Conservation (phyloP, 805 yeast species). For the Groenewaldozyma salmanticensis region DNA sequence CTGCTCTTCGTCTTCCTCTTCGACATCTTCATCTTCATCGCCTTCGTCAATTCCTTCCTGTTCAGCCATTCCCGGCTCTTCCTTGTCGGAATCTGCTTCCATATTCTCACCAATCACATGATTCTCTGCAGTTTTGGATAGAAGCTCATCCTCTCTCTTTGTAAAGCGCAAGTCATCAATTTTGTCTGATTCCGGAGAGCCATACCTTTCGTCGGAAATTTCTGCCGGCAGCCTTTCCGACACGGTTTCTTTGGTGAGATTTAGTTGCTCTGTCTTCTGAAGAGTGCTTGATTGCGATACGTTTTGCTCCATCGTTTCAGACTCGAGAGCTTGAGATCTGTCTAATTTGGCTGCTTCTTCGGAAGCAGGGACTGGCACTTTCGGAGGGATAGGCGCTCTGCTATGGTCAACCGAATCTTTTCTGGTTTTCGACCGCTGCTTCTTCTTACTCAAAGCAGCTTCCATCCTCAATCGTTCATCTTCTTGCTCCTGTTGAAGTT, state of each 20-base stretch:
- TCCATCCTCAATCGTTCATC: constrained; percentile 65
- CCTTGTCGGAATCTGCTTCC: not conserved
- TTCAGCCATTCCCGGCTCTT: constrained; percentile 3
- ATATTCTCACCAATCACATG: too few species aligned
- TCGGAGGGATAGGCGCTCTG: constrained; percentile 10
- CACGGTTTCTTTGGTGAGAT: too few species aligned
- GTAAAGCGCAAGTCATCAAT: not conserved
- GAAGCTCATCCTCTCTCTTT: constrained; percentile 3
- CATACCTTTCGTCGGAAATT: not conserved
- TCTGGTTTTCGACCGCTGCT: constrained; percentile 22
- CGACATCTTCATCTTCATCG: constrained; percentile 8
- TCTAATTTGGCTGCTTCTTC: constrained; percentile 2
- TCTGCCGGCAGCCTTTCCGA: constrained; percentile 1
- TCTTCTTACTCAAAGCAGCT: constrained; percentile 43
- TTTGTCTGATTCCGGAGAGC: constrained; percentile 3
- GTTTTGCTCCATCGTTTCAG: not conserved
- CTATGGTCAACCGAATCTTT: constrained; percentile 22
- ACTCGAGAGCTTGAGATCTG: not conserved
- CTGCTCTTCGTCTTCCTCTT: constrained; percentile 21
- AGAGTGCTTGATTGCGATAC: not conserved
- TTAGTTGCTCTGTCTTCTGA: not conserved
- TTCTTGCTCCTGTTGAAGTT: constrained; percentile 71
- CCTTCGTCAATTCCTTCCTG: constrained; percentile 3
- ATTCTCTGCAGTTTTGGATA: too few species aligned
- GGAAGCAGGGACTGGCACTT: constrained; percentile 3